Evolutionary conservation across 1,139 yeast genomes (phyloP).

Genomic region (Diutina scorzettiae): DNA sequence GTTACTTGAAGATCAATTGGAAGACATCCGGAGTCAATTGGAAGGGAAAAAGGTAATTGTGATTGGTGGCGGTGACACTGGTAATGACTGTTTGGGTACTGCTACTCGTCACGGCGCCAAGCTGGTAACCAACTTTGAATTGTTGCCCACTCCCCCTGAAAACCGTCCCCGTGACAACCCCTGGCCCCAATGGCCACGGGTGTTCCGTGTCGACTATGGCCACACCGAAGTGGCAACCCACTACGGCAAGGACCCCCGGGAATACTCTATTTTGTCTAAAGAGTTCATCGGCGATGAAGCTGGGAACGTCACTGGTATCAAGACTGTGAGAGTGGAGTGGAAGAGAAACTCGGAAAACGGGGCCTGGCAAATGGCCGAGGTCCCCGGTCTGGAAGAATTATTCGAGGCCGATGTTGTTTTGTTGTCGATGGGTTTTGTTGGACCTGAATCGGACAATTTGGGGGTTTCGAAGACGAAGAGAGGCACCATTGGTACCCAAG

Average conservation of each 20-base stretch:
- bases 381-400: conserved; percentile 87
- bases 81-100: conserved; percentile 98
- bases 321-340: conserved; percentile 97
- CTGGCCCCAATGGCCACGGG: conserved; percentile 99
- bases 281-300: conserved; percentile 92
- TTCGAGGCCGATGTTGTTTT: conserved; percentile 93
- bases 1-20: conserved; percentile 59
- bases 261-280: conserved; percentile 87
- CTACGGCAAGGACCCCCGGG: conserved; percentile 96
- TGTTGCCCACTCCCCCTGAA: conserved; percentile 84
- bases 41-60: conserved; percentile 88
- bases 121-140: conserved; percentile 90
- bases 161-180: conserved; percentile 91
- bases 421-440: conserved; percentile 94
- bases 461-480: conserved; percentile 66
- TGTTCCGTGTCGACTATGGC: conserved; percentile 96
- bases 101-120: conserved; percentile 95
- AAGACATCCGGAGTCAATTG: conserved; percentile 57
- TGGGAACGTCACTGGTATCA: conserved; percentile 87
- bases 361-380: conserved; percentile 98
- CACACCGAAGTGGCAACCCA: conserved; percentile 91
- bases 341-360: conserved; percentile 78
- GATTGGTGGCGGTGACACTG: conserved; percentile 99
- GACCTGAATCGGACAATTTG: conserved; percentile 82
- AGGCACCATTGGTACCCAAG: conserved; percentile 71